Evolutionary conservation across 1,139 yeast genomes (phyloP), one percentile per base, ranked within the genome.

Genomic region (Entelexis sorbosivorans): DNA sequence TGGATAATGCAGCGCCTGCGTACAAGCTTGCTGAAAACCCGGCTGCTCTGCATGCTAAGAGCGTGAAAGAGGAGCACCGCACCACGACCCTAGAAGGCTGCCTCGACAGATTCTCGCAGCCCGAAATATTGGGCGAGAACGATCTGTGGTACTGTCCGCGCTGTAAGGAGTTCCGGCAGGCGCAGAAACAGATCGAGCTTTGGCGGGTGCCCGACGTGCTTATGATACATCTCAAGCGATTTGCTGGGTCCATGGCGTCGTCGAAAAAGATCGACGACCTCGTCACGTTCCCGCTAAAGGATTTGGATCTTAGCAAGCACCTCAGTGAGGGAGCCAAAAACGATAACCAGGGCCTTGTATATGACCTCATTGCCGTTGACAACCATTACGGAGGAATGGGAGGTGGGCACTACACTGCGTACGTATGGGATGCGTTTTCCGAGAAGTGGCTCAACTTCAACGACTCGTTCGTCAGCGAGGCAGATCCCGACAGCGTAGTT

Each of bases 381-480:
- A 89, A 89, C 65, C 98, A 91, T 64, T 89, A 75, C 64, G 98
- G 98, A 51, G 96, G 97, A 0, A 72, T 91, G 32, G 97, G 97
- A 1, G 98, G 98, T 8, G 98, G 98, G 3, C 98, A 91, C 68
- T 91, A 91, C 65, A 91, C 98, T 1, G 87, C 97, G 0, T 82
- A 79, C 60, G 96, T 78, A 1, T 82, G 82, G 65, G 89, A 89
- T 63, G 82, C 80, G 66, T 72, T 79, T 47, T 32, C 36, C 95
- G 86, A 61, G 69, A 73, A 79, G 58, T 91, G 98, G 97, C 88
- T 88, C 64, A 84, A 87, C 63, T 91, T 75, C 66, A 91, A 91
- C 64, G 98, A 91, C 65, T 81, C 95, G 9, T 69, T 82, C 35
- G 97, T 89, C 1, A 55, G 62, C 2, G 73, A 34, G 11, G 72